Evolutionary conservation across 768 basidiomycete species (phyloP).

Genomic region (Podaxis pistillaris): DNA sequence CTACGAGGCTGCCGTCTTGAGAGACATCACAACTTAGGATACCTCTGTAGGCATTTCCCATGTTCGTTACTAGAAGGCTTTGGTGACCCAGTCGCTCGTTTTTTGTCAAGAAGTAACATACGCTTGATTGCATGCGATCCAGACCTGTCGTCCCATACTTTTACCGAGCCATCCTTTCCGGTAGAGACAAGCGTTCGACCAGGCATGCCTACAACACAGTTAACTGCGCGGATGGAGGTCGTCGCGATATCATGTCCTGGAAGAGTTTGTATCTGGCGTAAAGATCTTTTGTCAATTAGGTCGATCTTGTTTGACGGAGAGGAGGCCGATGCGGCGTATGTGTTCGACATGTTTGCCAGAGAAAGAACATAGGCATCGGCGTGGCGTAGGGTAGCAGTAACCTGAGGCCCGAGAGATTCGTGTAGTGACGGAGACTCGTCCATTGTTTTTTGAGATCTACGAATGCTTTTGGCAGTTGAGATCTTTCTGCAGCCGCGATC

Average conservation of each 20-base stretch:
- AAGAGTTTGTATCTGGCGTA: constrained; percentile 46
- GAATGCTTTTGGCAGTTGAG: not conserved
- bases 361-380: constrained; percentile 57
- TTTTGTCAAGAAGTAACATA: constrained; percentile 34
- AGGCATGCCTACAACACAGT: constrained; percentile 37
- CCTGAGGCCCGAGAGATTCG: constrained; percentile 1
- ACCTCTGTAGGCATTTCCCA: constrained; percentile 32
- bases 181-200: constrained; percentile 56
- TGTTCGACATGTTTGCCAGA: constrained; percentile 37
- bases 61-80: constrained; percentile 46
- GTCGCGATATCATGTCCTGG: constrained; percentile 58
- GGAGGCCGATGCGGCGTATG: constrained; percentile 62
- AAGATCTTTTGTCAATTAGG: constrained; percentile 59
- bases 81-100: constrained; percentile 35
- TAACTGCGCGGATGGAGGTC: constrained; percentile 49
- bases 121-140: constrained; percentile 54
- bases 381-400: not conserved
- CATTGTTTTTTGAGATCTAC: not conserved
- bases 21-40: constrained; percentile 73
- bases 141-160: constrained; percentile 73
- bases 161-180: constrained; percentile 70
- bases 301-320: constrained; percentile 66
- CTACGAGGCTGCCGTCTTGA: constrained; percentile 66
- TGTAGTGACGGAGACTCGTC: constrained; percentile 2
- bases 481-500: not conserved